Percentiles rank a stretch among this genome's conserved stretches.
phyloP scores from a whole-genome alignment of 2,329 filamentous ascomycete genomes.

The Aspergillus ochraceus region DNA sequence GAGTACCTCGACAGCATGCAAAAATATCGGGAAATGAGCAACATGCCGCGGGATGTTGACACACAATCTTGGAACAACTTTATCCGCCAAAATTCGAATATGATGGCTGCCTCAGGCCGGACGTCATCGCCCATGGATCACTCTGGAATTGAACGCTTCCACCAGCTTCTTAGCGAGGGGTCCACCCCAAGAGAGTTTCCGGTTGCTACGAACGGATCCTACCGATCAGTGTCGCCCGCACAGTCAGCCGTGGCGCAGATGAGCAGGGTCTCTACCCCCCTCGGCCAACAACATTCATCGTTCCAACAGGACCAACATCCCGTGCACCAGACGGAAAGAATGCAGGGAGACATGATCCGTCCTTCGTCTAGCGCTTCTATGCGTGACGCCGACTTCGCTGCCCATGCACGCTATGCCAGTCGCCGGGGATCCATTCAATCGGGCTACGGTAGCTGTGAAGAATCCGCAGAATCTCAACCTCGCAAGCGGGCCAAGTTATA shows the following conservation, averaged over 20 bases:
- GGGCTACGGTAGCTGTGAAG: constrained; percentile 73
- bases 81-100: constrained; percentile 66
- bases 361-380: constrained; percentile 63
- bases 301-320: constrained; percentile 25
- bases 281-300: constrained; percentile 22
- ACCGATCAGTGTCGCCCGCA: constrained; percentile 40
- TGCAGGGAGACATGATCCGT: constrained; percentile 51
- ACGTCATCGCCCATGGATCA: constrained; percentile 39
- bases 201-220: constrained; percentile 28
- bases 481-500: constrained; percentile 81
- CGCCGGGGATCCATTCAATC: constrained; percentile 44
- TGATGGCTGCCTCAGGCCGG: constrained; percentile 32
- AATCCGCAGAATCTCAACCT: constrained; percentile 58
- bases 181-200: constrained; percentile 44
- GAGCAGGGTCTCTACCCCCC: constrained; percentile 41
- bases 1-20: constrained; percentile 64
- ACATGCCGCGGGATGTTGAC: constrained; percentile 64
- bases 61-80: constrained; percentile 77
- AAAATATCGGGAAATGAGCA: constrained; percentile 59
- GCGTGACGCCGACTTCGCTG: constrained; percentile 36
- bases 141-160: constrained; percentile 46
- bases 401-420: constrained; percentile 21
- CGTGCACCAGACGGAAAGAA: constrained; percentile 21
- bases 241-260: constrained; percentile 34
- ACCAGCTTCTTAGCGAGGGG: constrained; percentile 46